A percentile compares a stretch with the other conserved stretches of the same genome.
Evolutionary conservation across 192 early-diverging fungal genomes (phyloP).

Genomic region (Podila epigama): DNA sequence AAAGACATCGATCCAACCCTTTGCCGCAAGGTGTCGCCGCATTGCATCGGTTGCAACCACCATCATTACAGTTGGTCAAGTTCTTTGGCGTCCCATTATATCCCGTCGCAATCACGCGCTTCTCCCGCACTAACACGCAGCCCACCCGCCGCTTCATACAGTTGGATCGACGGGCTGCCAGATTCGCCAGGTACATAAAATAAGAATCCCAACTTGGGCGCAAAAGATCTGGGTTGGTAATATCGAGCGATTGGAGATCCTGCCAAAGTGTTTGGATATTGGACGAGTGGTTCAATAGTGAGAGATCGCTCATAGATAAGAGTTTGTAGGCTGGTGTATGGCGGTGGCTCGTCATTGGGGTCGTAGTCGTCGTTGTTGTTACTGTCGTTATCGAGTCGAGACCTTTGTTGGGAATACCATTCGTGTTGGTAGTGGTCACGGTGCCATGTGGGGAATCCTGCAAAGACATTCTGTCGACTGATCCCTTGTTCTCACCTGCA

Average conservation of each 20-base stretch:
- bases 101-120: constrained; percentile 93
- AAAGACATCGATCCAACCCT: constrained; percentile 87
- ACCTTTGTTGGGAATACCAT: no score
- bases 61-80: constrained; percentile 92
- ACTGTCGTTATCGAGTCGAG: no score
- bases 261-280: constrained; percentile 45
- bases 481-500: no score
- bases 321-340: constrained; percentile 45
- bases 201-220: constrained; percentile 97
- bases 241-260: constrained; percentile 58
- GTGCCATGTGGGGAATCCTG: no score
- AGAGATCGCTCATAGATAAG: constrained; percentile 63
- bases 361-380: no score
- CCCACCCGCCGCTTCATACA: constrained; percentile 99
- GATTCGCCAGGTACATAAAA: constrained; percentile 93
- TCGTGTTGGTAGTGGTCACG: no score
- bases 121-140: constrained; percentile 89
- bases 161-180: constrained; percentile 90
- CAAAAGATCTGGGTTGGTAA: constrained; percentile 77
- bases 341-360: no score
- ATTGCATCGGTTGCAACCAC: constrained; percentile 95
- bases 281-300: constrained; percentile 66
- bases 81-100: constrained; percentile 98
- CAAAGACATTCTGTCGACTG: no score
- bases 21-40: constrained; percentile 79